Evolutionary conservation across 495 filamentous ascomycete species (phyloP).

Genomic region (Hyaloscypha variabilis): DNA sequence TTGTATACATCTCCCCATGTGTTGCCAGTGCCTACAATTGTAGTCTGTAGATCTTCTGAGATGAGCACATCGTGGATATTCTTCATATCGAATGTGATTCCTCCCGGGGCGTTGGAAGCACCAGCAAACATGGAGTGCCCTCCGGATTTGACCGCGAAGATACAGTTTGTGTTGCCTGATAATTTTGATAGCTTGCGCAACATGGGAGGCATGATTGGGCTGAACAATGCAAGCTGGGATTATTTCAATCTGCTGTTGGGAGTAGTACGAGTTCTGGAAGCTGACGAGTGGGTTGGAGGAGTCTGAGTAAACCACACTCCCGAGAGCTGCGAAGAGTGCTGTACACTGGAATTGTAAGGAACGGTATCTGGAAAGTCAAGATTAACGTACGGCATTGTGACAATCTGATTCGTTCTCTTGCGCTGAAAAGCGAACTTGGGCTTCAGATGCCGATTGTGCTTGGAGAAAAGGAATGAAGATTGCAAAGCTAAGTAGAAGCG

Average conservation of each 20-base stretch:
- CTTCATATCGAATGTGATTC: slow-evolving; percentile 36
- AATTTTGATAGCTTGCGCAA: slow-evolving; percentile 35
- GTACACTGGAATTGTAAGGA: not conserved
- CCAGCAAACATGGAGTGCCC: slow-evolving; percentile 27
- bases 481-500: too few species aligned
- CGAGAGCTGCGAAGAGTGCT: not conserved
- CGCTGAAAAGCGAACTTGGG: too few species aligned
- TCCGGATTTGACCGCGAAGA: slow-evolving; percentile 37
- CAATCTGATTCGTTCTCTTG: too few species aligned
- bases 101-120: slow-evolving; percentile 15
- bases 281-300: not conserved
- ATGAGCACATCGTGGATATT: slow-evolving; percentile 31
- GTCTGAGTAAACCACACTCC: not conserved
- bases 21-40: slow-evolving; percentile 39
- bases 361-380: too few species aligned
- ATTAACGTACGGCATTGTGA: too few species aligned
- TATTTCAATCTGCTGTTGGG: slow-evolving; percentile 26
- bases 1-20: slow-evolving; percentile 51
- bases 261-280: slow-evolving; percentile 18
- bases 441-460: too few species aligned
- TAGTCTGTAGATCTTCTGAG: not conserved
- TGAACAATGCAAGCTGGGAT: slow-evolving; percentile 36
- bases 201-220: slow-evolving; percentile 32
- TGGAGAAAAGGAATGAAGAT: too few species aligned
- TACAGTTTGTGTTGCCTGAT: slow-evolving; percentile 28